phyloP scores from a whole-genome alignment of 345 rosid genomes.

The Garcia nutans region DNA sequence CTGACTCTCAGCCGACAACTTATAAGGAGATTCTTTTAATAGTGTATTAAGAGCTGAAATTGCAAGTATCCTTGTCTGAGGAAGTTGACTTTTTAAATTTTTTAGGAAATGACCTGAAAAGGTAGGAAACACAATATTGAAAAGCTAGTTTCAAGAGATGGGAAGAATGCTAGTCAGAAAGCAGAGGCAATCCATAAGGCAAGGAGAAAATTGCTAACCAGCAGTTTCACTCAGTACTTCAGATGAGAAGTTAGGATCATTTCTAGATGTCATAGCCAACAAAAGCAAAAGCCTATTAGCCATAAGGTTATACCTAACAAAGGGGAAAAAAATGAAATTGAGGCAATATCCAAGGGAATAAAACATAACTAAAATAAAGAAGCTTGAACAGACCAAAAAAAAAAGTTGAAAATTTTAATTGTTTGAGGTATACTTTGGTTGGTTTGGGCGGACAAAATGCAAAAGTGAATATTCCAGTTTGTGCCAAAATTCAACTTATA shows the following conservation, averaged over 20 bases:
- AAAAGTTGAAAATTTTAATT: too few relatives aligned
- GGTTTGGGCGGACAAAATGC: too few relatives aligned
- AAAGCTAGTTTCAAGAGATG: slow-evolving; percentile 5
- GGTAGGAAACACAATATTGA: slow-evolving; percentile 9
- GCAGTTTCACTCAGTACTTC: slow-evolving; percentile 82
- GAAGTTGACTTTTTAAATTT: slow-evolving; percentile 95
- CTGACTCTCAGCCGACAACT: slow-evolving; percentile 52
- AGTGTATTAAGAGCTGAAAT: slow-evolving; percentile 91
- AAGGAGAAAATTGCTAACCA: slow-evolving; percentile 48
- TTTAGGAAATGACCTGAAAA: slow-evolving; percentile 89
- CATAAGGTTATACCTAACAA: slow-evolving; percentile 88
- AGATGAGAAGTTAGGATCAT: slow-evolving; percentile 61
- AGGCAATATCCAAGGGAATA: not conserved
- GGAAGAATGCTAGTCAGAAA: not conserved
- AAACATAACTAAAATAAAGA: not conserved
- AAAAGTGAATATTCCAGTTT: too few relatives aligned
- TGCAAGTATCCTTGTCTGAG: slow-evolving; percentile 97
- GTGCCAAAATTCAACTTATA: too few relatives aligned
- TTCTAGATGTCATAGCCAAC: slow-evolving; percentile 84
- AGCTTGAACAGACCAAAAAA: too few relatives aligned
- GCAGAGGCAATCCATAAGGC: slow-evolving; percentile 1
- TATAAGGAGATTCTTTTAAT: slow-evolving; percentile 92
- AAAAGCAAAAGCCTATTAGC: slow-evolving; percentile 94
- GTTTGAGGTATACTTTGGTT: too few relatives aligned
- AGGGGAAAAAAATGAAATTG: slow-evolving; percentile 1